phyloP scores from a whole-genome alignment of 352 stramenopile genomes.

The Blastocystis sp. region DNA sequence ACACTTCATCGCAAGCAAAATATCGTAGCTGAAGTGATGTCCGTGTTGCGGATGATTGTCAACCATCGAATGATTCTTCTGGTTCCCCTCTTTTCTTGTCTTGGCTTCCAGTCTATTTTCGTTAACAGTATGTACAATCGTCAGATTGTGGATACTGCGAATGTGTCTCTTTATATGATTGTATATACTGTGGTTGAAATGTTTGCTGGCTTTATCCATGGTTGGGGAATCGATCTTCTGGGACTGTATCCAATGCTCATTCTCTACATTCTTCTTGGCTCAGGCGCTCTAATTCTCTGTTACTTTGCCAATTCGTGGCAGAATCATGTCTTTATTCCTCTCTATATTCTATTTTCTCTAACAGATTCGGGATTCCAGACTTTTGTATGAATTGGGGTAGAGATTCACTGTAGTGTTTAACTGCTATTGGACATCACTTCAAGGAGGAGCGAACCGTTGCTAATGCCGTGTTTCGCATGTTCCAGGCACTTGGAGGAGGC shows the following conservation, averaged over 20 bases:
- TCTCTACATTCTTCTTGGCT: slow-evolving; percentile 14
- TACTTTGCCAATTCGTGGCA: slow-evolving; percentile 26
- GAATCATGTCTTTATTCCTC: slow-evolving; percentile 13
- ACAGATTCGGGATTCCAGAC: slow-evolving; percentile 55
- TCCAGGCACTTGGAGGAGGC: slow-evolving; percentile 52
- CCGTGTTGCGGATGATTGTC: slow-evolving; percentile 1
- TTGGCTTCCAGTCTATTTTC: slow-evolving; percentile 59
- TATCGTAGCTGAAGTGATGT: background rate
- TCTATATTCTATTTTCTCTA: slow-evolving; percentile 48
- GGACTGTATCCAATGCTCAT: slow-evolving; percentile 38
- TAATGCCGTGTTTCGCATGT: slow-evolving; percentile 58
- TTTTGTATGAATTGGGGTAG: background rate
- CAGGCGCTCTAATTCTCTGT: background rate
- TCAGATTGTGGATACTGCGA: slow-evolving; percentile 38
- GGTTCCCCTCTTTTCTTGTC: slow-evolving; percentile 23
- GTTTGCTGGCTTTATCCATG: slow-evolving; percentile 16
- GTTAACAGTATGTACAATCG: slow-evolving; percentile 62
- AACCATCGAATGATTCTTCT: background rate
- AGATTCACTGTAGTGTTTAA: slow-evolving; percentile 29
- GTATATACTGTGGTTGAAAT: slow-evolving; percentile 48
- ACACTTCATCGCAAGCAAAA: background rate
- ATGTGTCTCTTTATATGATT: slow-evolving; percentile 50
- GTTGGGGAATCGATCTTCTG: slow-evolving; percentile 15
- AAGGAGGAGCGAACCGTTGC: slow-evolving; percentile 19
- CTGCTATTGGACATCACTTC: slow-evolving; percentile 35